Conservation (phyloP, 208 protist species). For the Leishmania martiniquensis region DNA sequence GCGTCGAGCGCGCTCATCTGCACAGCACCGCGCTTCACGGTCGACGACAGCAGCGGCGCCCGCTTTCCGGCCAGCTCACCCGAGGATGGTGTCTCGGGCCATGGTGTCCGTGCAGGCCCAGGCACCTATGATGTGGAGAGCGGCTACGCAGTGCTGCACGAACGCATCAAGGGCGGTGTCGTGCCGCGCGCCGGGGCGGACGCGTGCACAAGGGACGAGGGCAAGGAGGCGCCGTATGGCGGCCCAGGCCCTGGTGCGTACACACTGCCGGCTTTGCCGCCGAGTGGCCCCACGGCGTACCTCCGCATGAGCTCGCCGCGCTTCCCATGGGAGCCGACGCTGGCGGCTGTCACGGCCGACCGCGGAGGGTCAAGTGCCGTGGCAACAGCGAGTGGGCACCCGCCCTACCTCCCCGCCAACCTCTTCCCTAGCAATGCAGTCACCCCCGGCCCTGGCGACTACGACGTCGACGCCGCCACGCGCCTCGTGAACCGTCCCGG, state of each 20-base stretch:
- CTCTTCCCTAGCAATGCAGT: slow-evolving; percentile 1
- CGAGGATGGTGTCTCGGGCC: neutral
- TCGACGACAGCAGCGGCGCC: neutral
- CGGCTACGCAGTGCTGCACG: neutral
- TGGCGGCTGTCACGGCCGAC: neutral
- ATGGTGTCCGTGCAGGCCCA: slow-evolving; percentile 8
- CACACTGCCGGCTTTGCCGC: slow-evolving; percentile 16
- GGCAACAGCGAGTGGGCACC: neutral
- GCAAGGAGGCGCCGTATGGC: neutral
- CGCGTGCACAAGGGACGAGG: neutral
- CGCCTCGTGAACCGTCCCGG: slow-evolving; percentile 26
- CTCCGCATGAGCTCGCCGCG: slow-evolving; percentile 23
- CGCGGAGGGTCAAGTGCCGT: neutral
- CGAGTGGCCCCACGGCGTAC: slow-evolving; percentile 11
- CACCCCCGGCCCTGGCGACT: slow-evolving; percentile 34
- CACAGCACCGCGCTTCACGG: slow-evolving; percentile 16
- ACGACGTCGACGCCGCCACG: slow-evolving; percentile 32
- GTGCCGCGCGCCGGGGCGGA: slow-evolving; percentile 16
- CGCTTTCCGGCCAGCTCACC: neutral
- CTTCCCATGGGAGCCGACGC: slow-evolving; percentile 26
- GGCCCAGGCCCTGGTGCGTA: slow-evolving; percentile 54
- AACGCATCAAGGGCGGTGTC: slow-evolving; percentile 22
- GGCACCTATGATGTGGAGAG: slow-evolving; percentile 21
- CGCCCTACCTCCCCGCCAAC: neutral
- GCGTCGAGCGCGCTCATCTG: slow-evolving; percentile 8